Percentiles rank a stretch among this genome's conserved stretches.
These are phyloP conservation scores for Arabidopsis lyrata DNA, from an alignment of 441 rosid genomes.

Conservation along the genomic window DNA sequence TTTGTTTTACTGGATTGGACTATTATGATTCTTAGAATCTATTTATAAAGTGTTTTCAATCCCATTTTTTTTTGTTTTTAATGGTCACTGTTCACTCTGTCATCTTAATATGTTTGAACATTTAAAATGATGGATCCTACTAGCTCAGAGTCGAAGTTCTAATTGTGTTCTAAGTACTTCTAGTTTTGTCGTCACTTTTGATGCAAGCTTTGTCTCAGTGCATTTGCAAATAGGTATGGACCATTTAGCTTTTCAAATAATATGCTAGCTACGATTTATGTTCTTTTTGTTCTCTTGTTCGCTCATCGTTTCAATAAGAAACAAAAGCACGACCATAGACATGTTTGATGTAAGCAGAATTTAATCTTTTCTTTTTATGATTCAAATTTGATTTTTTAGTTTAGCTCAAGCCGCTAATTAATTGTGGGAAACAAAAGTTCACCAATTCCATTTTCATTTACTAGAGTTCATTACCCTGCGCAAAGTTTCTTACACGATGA, in stretches of 20 bases:
- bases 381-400: neutral
- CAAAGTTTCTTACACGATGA: neutral
- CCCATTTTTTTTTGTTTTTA: neutral
- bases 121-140: neutral
- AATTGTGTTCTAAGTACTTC: neutral
- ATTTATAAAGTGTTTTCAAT: neutral
- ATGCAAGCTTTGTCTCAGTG: neutral
- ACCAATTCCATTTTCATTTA: neutral
- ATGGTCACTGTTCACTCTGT: neutral
- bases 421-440: neutral
- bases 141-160: neutral
- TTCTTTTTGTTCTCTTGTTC: neutral
- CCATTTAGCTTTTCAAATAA: neutral
- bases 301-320: neutral
- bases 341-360: neutral
- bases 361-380: neutral
- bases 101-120: neutral
- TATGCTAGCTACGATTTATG: neutral
- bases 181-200: slow-evolving; percentile 3
- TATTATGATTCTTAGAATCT: slow-evolving; percentile 5
- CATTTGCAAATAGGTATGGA: neutral
- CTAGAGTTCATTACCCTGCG: neutral
- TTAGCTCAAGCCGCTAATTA: neutral
- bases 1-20: neutral
- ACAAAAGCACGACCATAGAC: neutral